phyloP scores from a whole-genome alignment of 345 rosid genomes.

The Eutrema heterophyllum region DNA sequence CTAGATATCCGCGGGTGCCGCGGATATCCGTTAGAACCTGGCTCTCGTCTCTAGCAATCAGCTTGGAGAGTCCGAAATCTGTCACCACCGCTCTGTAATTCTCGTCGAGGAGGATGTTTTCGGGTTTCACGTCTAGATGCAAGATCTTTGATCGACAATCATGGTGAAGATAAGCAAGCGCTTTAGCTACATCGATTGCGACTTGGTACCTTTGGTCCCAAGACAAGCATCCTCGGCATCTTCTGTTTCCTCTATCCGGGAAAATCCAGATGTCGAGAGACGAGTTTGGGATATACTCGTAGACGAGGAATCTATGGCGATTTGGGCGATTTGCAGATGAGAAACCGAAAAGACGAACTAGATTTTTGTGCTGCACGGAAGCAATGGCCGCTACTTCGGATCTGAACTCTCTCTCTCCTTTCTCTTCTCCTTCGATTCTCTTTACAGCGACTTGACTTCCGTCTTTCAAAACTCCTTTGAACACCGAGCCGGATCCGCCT shows the following conservation, averaged over 20 bases:
- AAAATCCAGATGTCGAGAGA: constrained; percentile 72
- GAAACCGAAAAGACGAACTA: constrained; percentile 61
- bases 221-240: constrained; percentile 54
- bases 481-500: constrained; percentile 64
- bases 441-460: constrained; percentile 66
- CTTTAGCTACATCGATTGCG: constrained; percentile 64
- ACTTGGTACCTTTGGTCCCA: constrained; percentile 62
- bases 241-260: constrained; percentile 19
- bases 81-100: constrained; percentile 46
- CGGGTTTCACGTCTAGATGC: constrained; percentile 69
- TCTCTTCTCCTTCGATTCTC: constrained; percentile 55
- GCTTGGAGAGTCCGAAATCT: constrained; percentile 69
- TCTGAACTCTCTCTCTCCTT: constrained; percentile 55
- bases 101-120: constrained; percentile 61
- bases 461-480: constrained; percentile 52
- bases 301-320: constrained; percentile 42
- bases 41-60: constrained; percentile 59
- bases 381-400: constrained; percentile 74
- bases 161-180: constrained; percentile 63
- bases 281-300: constrained; percentile 59
- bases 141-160: constrained; percentile 63
- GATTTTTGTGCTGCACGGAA: constrained; percentile 62
- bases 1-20: constrained; percentile 66
- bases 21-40: constrained; percentile 51
- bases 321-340: constrained; percentile 11